phyloP scores from a whole-genome alignment of 2,329 filamentous ascomycete genomes.

The Pleomassaria siparia region DNA sequence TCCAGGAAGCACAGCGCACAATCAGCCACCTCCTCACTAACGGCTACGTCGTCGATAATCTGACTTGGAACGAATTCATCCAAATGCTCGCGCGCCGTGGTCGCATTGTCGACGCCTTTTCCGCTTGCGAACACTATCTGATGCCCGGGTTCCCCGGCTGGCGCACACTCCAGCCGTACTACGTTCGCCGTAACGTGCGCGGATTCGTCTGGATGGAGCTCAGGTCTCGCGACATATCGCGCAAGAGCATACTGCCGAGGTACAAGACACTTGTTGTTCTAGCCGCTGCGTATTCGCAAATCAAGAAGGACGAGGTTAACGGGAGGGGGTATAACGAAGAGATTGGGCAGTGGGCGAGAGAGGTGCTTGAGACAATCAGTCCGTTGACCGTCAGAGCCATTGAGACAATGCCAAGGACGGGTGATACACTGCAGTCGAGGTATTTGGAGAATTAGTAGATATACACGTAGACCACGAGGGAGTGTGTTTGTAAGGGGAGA shows the following conservation, averaged over 20 bases:
- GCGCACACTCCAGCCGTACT: slow-evolving; percentile 40
- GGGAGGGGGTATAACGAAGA: slow-evolving; percentile 26
- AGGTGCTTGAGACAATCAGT: slow-evolving; percentile 37
- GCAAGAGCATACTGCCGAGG: slow-evolving; percentile 37
- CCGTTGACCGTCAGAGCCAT: slow-evolving; percentile 47
- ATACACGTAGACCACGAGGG: no score
- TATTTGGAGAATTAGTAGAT: slow-evolving; percentile 21
- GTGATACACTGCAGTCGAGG: slow-evolving; percentile 33
- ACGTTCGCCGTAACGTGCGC: slow-evolving; percentile 20
- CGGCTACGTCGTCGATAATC: slow-evolving; percentile 74
- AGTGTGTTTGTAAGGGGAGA: no score
- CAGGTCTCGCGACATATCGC: slow-evolving; percentile 26
- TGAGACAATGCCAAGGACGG: slow-evolving; percentile 46
- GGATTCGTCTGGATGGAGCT: slow-evolving; percentile 35
- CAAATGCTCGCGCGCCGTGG: slow-evolving; percentile 64
- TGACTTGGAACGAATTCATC: slow-evolving; percentile 80
- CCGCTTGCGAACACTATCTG: slow-evolving; percentile 72
- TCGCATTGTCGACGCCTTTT: slow-evolving; percentile 67
- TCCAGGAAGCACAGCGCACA: slow-evolving; percentile 32
- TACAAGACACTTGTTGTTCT: slow-evolving; percentile 49
- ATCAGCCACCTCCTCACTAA: slow-evolving; percentile 59
- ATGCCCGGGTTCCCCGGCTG: slow-evolving; percentile 81
- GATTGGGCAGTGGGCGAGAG: slow-evolving; percentile 21
- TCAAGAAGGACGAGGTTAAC: slow-evolving; percentile 39
- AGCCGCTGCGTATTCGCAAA: slow-evolving; percentile 38